Percentiles rank a stretch among this genome's conserved stretches.
Conservation (phyloP, 768 basidiomycete species). For the Cystofilobasidium ferigula region DNA sequence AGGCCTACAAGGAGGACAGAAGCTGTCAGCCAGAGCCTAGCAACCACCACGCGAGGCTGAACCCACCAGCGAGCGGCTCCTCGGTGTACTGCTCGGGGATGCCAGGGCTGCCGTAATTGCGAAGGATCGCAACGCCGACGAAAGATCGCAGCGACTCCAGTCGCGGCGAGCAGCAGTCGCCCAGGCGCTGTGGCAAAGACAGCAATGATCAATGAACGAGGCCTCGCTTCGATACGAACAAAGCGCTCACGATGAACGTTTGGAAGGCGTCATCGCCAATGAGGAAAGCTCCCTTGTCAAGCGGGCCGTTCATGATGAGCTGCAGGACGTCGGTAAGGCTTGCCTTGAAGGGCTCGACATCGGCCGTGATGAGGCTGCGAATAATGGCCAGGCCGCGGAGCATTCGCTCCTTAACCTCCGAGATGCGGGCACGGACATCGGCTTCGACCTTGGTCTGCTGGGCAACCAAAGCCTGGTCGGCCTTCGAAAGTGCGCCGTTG, state of each 20-base stretch:
- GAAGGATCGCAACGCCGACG: conserved; percentile 72
- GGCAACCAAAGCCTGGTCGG: conserved; percentile 70
- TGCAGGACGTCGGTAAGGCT: conserved; percentile 52
- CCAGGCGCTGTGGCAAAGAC: conserved; percentile 48
- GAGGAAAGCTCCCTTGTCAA: conserved; percentile 52
- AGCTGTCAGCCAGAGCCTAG: neutral
- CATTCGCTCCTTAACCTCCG: conserved; percentile 47
- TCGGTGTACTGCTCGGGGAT: conserved; percentile 62
- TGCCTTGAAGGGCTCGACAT: conserved; percentile 46
- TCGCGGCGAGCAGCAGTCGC: conserved; percentile 61
- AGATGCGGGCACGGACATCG: conserved; percentile 53
- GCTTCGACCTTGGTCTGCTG: conserved; percentile 74
- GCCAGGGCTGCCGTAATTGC: conserved; percentile 54
- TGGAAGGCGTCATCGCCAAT: conserved; percentile 55
- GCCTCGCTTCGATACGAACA: neutral
- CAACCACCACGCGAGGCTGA: neutral
- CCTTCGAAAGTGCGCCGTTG: conserved; percentile 55
- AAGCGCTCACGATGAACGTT: conserved; percentile 63
- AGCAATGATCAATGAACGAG: neutral
- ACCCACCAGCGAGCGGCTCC: conserved; percentile 55
- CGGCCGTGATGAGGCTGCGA: conserved; percentile 48
- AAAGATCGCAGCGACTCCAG: conserved; percentile 57
- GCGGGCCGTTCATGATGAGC: conserved; percentile 55
- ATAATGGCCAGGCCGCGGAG: conserved; percentile 62
- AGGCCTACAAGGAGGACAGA: conserved; percentile 46